Conservation (phyloP, 352 stramenopile genomes). For the Phytophthora kernoviae region DNA sequence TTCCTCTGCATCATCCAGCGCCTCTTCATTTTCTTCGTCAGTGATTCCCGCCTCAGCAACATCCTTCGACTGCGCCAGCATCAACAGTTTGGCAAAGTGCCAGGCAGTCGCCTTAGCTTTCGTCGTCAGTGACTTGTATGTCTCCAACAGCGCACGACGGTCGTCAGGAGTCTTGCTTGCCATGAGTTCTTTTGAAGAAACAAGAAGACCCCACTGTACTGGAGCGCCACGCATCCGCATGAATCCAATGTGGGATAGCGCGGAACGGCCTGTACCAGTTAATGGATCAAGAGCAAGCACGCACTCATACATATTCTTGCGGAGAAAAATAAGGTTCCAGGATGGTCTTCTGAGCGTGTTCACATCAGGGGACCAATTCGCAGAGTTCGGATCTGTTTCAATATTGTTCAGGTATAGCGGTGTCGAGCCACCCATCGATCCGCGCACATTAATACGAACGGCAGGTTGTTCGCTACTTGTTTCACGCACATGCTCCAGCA, state of each 20-base stretch:
- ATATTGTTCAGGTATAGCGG: constrained; percentile 87
- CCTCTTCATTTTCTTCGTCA: constrained; percentile 10
- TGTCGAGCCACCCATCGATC: constrained; percentile 54
- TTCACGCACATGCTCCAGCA: constrained; percentile 66
- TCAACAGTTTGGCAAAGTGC: constrained; percentile 84
- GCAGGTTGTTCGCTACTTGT: constrained; percentile 46
- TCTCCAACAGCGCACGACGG: constrained; percentile 40
- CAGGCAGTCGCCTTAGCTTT: constrained; percentile 61
- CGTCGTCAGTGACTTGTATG: constrained; percentile 43
- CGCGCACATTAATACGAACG: constrained; percentile 72
- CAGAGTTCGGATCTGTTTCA: constrained; percentile 63
- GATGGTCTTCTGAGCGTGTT: constrained; percentile 48
- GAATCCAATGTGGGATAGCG: constrained; percentile 67
- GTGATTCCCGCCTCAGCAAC: constrained; percentile 15
- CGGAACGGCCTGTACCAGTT: constrained; percentile 46
- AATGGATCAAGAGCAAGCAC: constrained; percentile 75
- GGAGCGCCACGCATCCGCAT: constrained; percentile 75
- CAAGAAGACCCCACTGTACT: constrained; percentile 75
- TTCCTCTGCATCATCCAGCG: constrained; percentile 6
- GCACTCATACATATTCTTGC: constrained; percentile 90
- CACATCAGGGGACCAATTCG: constrained; percentile 56
- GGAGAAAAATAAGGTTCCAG: constrained; percentile 87
- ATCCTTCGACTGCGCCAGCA: constrained; percentile 69
- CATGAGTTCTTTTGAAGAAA: constrained; percentile 77
- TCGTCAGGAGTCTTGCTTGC: constrained; percentile 46